These are phyloP conservation scores for Pyrenophora tritici-repentis DNA, from an alignment of 2,329 filamentous ascomycete species.

Conservation along the genomic window DNA sequence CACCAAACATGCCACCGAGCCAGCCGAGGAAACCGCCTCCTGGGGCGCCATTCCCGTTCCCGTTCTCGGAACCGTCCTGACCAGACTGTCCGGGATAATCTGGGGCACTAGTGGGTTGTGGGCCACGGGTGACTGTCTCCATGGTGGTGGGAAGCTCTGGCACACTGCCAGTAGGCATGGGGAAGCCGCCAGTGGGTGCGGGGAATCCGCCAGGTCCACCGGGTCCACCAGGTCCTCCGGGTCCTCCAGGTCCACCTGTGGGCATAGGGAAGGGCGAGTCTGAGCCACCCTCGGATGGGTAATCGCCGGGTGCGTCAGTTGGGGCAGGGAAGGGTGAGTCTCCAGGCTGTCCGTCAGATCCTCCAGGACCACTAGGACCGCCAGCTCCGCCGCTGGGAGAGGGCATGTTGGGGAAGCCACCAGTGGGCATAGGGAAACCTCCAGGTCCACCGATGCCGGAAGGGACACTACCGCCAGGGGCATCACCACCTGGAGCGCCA, in stretches of 20 bases:
- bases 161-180: neutral
- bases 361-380: neutral
- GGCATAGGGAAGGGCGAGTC: conserved; percentile 5
- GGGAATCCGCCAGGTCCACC: neutral
- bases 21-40: conserved; percentile 13
- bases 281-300: neutral
- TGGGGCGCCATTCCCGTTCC: neutral
- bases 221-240: neutral
- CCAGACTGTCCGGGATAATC: neutral
- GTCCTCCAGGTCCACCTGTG: conserved; percentile 9
- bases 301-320: no score
- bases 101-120: conserved; percentile 15
- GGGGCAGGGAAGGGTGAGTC: conserved; percentile 4
- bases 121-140: conserved; percentile 19
- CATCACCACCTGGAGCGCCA: neutral
- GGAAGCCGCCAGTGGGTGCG: neutral
- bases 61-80: neutral
- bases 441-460: neutral
- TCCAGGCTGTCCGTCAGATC: neutral
- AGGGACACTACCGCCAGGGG: neutral
- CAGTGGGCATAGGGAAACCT: conserved; percentile 5
- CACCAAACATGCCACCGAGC: conserved; percentile 13
- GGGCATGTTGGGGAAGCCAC: conserved; percentile 2
- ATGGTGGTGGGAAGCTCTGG: conserved; percentile 11
- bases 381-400: neutral